Percentiles rank a stretch among this genome's conserved stretches.
phyloP scores from a whole-genome alignment of 805 yeast species.

The Sugiyamaella marilandica region DNA sequence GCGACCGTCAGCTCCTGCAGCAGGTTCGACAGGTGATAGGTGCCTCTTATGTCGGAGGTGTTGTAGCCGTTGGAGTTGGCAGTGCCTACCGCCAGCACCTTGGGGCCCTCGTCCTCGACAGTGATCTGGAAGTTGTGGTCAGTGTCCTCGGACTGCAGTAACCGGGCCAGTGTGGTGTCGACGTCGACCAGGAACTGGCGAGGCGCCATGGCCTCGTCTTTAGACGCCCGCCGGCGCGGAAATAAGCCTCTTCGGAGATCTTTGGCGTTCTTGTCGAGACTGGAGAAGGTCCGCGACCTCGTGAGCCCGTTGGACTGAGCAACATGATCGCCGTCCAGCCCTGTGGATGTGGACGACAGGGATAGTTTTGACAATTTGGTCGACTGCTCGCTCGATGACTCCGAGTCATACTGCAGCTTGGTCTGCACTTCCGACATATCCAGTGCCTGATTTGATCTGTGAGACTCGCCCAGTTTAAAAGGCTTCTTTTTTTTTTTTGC shows the following conservation, averaged over 20 bases:
- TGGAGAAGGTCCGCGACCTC: slow-evolving; percentile 9
- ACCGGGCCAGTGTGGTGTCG: slow-evolving; percentile 61
- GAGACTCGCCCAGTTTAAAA: too few relatives aligned
- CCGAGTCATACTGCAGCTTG: too few relatives aligned
- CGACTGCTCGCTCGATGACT: too few relatives aligned
- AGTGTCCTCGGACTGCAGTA: slow-evolving; percentile 75
- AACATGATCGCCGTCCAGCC: too few relatives aligned
- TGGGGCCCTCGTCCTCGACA: slow-evolving; percentile 79
- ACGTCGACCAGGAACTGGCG: slow-evolving; percentile 71
- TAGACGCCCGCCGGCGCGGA: slow-evolving; percentile 7
- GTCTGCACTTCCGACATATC: too few relatives aligned
- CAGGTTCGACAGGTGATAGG: slow-evolving; percentile 81
- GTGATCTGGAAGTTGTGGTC: slow-evolving; percentile 81
- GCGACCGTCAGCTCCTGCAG: slow-evolving; percentile 88
- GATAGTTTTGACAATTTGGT: not conserved
- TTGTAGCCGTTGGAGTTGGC: slow-evolving; percentile 79
- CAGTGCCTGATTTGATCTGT: too few relatives aligned
- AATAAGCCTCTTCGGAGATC: slow-evolving; percentile 19
- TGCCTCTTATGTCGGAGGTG: slow-evolving; percentile 72
- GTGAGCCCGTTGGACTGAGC: slow-evolving; percentile 45
- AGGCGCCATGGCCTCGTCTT: slow-evolving; percentile 23
- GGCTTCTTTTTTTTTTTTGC: too few relatives aligned
- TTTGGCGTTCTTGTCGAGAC: not conserved
- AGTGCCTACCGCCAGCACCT: slow-evolving; percentile 74
- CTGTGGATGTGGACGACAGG: not conserved